Conservation (phyloP, 1,139 yeast species). For the Suhomyces ambrosiae region DNA sequence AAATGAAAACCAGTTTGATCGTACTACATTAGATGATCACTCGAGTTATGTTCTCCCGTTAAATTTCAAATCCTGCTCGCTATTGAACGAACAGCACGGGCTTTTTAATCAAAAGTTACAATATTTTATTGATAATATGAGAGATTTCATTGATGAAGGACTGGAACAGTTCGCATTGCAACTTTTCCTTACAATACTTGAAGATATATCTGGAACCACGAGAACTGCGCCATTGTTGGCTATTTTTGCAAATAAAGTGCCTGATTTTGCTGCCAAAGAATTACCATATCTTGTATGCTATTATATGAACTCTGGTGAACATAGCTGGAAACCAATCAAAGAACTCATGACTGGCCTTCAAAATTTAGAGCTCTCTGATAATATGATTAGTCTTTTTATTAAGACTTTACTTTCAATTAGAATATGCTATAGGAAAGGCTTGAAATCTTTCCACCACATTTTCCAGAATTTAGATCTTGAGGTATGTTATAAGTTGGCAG, state of each 20-base stretch:
- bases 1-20: conserved; percentile 21
- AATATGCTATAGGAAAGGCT: conserved; percentile 41
- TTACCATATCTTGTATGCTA: conserved; percentile 30
- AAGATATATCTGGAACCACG: neutral
- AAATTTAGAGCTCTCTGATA: neutral
- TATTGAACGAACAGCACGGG: conserved; percentile 22
- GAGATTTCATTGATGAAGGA: conserved; percentile 16
- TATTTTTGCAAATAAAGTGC: conserved; percentile 26
- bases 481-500: conserved; percentile 37
- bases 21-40: no score
- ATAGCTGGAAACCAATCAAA: conserved; percentile 14
- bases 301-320: conserved; percentile 22
- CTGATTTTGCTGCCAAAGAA: conserved; percentile 24
- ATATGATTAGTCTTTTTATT: conserved; percentile 29
- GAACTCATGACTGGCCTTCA: neutral
- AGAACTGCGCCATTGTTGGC: conserved; percentile 22
- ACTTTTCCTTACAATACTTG: conserved; percentile 16
- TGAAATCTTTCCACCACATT: conserved; percentile 36
- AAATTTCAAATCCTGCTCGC: conserved; percentile 35
- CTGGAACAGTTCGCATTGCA: conserved; percentile 7
- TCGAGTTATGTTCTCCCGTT: conserved; percentile 35
- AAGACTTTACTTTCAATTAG: conserved; percentile 47
- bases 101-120: neutral
- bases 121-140: no score
- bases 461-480: conserved; percentile 37